These are phyloP conservation scores for Termitomyces sp. DNA, from an alignment of 768 basidiomycete genomes.

Conservation along the genomic window DNA sequence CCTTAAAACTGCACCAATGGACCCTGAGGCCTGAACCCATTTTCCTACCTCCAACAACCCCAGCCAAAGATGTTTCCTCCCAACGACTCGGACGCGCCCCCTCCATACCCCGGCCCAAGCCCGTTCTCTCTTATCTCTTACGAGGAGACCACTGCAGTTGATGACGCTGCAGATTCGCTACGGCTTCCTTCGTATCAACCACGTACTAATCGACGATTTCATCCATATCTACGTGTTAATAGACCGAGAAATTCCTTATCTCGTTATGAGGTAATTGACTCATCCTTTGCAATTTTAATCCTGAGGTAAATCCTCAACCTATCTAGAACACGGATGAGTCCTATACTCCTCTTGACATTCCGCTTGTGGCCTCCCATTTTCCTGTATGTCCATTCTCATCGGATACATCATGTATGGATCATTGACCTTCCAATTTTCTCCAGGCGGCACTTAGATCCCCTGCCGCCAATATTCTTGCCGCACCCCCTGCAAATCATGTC, in stretches of 20 bases:
- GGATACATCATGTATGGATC: background rate
- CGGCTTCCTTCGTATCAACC: background rate
- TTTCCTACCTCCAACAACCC: background rate
- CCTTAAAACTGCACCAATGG: background rate
- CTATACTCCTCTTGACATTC: background rate
- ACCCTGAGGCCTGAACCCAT: background rate
- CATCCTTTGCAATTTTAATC: background rate
- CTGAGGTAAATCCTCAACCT: background rate
- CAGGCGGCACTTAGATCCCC: background rate
- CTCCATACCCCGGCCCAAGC: conserved; percentile 1
- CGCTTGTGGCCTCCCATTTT: background rate
- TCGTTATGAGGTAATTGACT: background rate
- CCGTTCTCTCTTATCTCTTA: background rate
- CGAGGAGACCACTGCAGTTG: background rate
- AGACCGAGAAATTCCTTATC: background rate
- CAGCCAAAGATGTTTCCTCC: background rate
- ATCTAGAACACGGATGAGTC: background rate
- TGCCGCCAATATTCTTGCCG: background rate
- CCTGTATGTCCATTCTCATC: background rate
- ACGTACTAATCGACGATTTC: background rate
- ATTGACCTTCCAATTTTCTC: background rate
- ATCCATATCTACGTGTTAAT: background rate
- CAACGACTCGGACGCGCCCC: background rate
- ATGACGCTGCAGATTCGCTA: background rate
- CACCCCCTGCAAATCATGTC: background rate